These are phyloP conservation scores for Cercophora samala DNA, from an alignment of 495 filamentous ascomycete genomes.

Conservation along the genomic window DNA sequence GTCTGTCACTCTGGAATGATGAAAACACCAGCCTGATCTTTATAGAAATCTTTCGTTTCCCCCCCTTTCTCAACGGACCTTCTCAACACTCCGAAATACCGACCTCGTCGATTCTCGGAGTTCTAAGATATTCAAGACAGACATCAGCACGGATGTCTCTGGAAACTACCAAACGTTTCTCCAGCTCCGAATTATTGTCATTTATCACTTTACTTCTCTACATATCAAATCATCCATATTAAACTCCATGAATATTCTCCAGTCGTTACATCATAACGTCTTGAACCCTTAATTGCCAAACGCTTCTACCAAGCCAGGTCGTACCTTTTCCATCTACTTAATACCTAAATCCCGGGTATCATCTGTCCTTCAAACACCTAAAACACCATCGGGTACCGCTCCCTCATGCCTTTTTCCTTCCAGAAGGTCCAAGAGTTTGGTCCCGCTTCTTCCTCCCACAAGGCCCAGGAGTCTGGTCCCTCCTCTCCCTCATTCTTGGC, in stretches of 20 bases:
- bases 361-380: neutral
- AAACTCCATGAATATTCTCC: no score
- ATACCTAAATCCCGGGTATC: neutral
- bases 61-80: no score
- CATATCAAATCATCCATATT: no score
- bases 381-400: neutral
- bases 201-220: no score
- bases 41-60: no score
- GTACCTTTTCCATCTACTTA: neutral
- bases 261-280: no score
- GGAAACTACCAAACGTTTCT: no score
- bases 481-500: neutral
- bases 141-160: no score
- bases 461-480: neutral
- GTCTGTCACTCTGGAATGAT: neutral
- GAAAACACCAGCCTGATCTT: no score
- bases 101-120: neutral
- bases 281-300: neutral
- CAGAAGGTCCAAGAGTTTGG: neutral
- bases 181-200: no score
- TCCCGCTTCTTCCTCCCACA: neutral
- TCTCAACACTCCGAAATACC: neutral
- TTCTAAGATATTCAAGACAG: no score
- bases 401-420: neutral
- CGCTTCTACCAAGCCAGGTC: neutral